Base-by-base conservation (phyloP, 2,329 filamentous ascomycete species). In the Zalaria sp. region DNA sequence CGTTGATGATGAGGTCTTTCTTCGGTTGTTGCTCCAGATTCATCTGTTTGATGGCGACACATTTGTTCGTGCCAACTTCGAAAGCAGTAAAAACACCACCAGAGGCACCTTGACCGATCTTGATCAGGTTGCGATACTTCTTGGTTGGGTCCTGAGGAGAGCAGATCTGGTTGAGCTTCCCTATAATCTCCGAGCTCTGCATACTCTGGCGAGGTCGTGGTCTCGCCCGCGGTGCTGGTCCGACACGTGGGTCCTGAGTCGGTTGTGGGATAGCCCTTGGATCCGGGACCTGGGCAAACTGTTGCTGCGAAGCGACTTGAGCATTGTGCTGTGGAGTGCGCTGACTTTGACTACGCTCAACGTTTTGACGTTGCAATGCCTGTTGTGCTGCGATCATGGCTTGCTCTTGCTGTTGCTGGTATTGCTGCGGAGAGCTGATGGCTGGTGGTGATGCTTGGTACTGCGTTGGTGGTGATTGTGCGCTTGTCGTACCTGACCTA, bases 11-110 rank as follows among this genome's bases (percentile, higher is more conserved):
- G 38, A 96, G 69, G 54, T 98, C 91, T 63, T 98, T 98, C 74
- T 96, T 96, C 2, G 91, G 91, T 56, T 98, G 91, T 63, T 96
- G 83, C 61, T 96, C 91, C 43, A 98, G 68, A 51, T 96, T 96
- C 91, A 98, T 98, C 68, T 98, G 91, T 68, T 98, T 98, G 65
- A 98, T 96, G 35, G 91, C 91, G 32, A 98, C 91, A 51, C 93
- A 79, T 47, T 82, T 79, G 63, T 93, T 93, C 34, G 78, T 83
- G 43, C 77, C 81, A 49, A 79, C 73, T 61, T 95, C 85, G 57
- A 89, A 85, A 3, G 89, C 91, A 0, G 86, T 94, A 57, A 79
- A 98, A 1, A 98, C 91, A 47, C 91, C 91, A 51, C 91, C 91
- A 5, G 89, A 96, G 32, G 91, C 91, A 60, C 91, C 91, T 63